Base-by-base conservation (phyloP, 257 asterid genomes). In the Capsicum rhomboideum region DNA sequence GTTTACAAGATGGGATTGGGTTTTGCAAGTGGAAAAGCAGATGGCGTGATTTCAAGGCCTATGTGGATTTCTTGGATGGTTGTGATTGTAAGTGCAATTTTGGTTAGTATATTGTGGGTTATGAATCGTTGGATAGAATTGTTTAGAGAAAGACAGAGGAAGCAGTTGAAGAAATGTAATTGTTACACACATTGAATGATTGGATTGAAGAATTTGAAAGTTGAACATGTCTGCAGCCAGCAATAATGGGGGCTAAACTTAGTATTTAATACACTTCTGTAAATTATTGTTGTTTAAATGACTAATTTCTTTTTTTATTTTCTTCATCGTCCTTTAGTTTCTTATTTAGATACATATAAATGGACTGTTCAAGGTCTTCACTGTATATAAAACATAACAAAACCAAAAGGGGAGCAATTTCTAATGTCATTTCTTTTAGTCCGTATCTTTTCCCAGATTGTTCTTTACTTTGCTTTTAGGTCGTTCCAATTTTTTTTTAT, bases 11-110 rank as follows among this genome's bases (percentile, higher is more conserved):
- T 94, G 63, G 89, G 89, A 8, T 28, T 86, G 85, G 44, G 78
- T 83, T 89, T 84, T 53, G 82, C 72, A 5, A 54, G 85, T 78
- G 90, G 86, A 49, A 83, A 59, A 40, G 90, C 74, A 20, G 80
- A 84, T 79, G 86, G 84, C 52, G 83, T 87, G 83, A 85, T 95
- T 83, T 97, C 97, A 66, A 72, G 49, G 84, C 88, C 97, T 94
- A 93, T 88, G 83, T 89, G 93, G 97, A 67, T 88, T 84, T 93
- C 98, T 88, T 93, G 97, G 97, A 88, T 92, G 86, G 86, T 86
- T 86, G 94, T 95, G 85, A 93, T 89, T 68, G 90, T 66, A 34
- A 84, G 79, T 83, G 94, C 90, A 10, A 91, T 92, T 81, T 90
- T 89, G 83, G 84, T 87, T 46, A 95, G 97, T 88, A 61, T 93